Evolutionary conservation across 805 yeast genomes (phyloP).

Genomic region (Gaillardinia entomophila): DNA sequence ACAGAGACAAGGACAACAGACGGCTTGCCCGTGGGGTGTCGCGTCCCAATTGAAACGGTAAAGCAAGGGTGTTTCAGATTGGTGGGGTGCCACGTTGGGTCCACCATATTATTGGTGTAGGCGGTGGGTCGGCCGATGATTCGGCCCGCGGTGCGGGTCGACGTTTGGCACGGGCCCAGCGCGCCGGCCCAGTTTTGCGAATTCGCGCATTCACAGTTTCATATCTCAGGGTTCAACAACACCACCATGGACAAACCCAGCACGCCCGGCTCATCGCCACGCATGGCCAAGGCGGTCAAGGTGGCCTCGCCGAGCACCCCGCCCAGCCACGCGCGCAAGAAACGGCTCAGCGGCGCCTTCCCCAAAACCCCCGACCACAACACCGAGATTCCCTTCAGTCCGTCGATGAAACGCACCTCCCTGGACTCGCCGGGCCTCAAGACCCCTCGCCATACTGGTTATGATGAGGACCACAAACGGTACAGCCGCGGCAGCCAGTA

Average conservation of each 20-base stretch:
- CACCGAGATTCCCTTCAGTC: constrained; percentile 28
- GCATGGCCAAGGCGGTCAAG: constrained; percentile 13
- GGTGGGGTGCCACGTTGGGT: no score
- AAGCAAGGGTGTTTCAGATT: no score
- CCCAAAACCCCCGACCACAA: constrained; percentile 34
- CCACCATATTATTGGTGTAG: no score
- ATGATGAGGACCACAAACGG: constrained; percentile 15
- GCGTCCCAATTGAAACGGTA: no score
- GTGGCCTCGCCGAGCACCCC: constrained; percentile 25
- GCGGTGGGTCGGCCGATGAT: no score
- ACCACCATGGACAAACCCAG: constrained; percentile 25
- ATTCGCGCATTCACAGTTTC: no score
- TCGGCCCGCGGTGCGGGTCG: no score
- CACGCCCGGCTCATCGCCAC: constrained; percentile 33
- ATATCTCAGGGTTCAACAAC: no score
- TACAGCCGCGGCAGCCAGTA: constrained; percentile 28
- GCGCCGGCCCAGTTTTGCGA: no score
- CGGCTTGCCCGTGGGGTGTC: no score
- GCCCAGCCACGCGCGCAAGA: constrained; percentile 13
- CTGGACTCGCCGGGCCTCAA: constrained; percentile 35
- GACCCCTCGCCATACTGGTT: constrained; percentile 27
- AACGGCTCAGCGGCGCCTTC: constrained; percentile 21
- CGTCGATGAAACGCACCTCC: constrained; percentile 30
- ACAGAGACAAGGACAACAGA: no score
- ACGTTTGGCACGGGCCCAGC: no score